phyloP scores from a whole-genome alignment of 495 filamentous ascomycete genomes.

The Lentithecium fluviatile region DNA sequence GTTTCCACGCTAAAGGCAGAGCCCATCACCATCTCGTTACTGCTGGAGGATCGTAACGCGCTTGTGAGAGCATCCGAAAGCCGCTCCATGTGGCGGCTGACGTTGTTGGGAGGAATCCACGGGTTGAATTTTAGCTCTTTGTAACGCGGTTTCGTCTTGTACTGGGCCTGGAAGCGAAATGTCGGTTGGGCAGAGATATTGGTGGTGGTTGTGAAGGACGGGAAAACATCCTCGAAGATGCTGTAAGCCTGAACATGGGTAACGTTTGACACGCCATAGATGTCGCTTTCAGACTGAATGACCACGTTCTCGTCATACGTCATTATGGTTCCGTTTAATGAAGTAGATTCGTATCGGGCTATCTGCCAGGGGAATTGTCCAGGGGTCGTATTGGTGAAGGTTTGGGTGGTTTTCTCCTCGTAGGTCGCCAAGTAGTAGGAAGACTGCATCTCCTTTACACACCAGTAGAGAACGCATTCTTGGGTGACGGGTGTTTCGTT shows the following conservation, averaged over 20 bases:
- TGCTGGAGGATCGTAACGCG: constrained; percentile 15
- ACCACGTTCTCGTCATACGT: constrained; percentile 14
- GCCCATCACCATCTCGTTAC: constrained; percentile 10
- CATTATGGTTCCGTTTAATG: neutral
- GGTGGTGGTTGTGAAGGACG: constrained; percentile 1
- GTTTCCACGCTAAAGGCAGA: constrained; percentile 15
- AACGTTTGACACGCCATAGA: neutral
- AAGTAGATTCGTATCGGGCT: no score
- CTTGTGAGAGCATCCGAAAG: constrained; percentile 22
- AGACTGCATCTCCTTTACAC: constrained; percentile 21
- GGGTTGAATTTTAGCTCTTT: constrained; percentile 14
- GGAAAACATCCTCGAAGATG: constrained; percentile 23
- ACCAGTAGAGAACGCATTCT: constrained; percentile 26
- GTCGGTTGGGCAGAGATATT: neutral
- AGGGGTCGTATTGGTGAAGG: constrained; percentile 16
- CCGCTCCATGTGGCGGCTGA: constrained; percentile 20
- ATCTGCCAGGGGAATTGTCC: constrained; percentile 12
- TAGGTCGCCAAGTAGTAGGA: constrained; percentile 21
- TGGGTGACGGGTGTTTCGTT: constrained; percentile 15
- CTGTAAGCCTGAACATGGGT: neutral
- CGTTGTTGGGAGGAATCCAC: constrained; percentile 17
- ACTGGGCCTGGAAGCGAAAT: constrained; percentile 1
- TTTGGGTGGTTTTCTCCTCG: constrained; percentile 8
- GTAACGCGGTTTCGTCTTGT: neutral
- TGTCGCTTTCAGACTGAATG: neutral